These are phyloP conservation scores for Elaeis oleifera DNA, from an alignment of 202 grass and related monocot genomes.

Conservation along the genomic window DNA sequence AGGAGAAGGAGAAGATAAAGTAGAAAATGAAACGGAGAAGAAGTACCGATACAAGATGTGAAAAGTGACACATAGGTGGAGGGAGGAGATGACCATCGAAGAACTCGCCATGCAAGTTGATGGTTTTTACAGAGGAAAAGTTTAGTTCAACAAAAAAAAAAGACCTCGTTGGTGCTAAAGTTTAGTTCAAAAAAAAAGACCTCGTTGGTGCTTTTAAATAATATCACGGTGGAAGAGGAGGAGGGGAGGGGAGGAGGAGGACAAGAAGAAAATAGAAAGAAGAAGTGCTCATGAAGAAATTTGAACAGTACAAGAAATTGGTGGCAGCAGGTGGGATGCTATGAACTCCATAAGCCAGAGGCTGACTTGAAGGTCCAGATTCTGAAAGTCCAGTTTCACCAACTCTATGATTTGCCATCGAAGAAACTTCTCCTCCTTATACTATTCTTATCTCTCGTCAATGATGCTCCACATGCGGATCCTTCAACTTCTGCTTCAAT, in stretches of 20 bases:
- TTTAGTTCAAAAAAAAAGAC: background rate
- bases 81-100: too few species aligned
- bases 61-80: too few species aligned
- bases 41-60: too few species aligned
- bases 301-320: conserved; percentile 49
- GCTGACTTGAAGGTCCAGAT: conserved; percentile 47
- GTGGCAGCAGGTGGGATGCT: conserved; percentile 34
- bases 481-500: too few species aligned
- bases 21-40: too few species aligned
- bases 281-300: too few species aligned
- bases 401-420: conserved; percentile 28
- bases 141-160: background rate
- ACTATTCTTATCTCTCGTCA: background rate
- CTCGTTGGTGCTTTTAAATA: too few species aligned
- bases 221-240: background rate
- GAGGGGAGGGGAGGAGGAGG: background rate
- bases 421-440: background rate
- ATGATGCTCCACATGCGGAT: background rate
- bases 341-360: conserved; percentile 41
- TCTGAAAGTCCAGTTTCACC: conserved; percentile 42
- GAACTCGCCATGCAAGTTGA: too few species aligned
- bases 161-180: background rate
- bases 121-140: too few species aligned
- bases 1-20: too few species aligned
- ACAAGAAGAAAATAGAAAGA: background rate